Evolutionary conservation across 176 grass and related monocot genomes (phyloP).

Genomic region (Lolium multiflorum): DNA sequence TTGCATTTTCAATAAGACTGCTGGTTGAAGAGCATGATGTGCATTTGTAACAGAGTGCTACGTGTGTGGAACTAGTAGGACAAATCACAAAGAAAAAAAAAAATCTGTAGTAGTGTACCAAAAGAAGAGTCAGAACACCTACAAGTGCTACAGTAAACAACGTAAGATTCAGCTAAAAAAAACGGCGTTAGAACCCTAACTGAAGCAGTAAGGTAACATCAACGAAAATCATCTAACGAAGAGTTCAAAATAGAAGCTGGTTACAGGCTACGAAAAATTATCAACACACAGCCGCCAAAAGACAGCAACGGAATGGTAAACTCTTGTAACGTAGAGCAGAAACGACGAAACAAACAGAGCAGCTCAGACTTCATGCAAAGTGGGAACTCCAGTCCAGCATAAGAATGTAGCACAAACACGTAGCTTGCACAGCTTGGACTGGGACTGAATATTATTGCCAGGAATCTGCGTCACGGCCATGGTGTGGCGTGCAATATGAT

Average conservation of each 20-base stretch:
- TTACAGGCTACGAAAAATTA: neutral
- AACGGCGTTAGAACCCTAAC: neutral
- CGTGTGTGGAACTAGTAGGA: neutral
- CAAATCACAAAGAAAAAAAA: conserved; percentile 5
- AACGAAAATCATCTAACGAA: neutral
- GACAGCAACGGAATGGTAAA: neutral
- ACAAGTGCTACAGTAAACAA: neutral
- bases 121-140: neutral
- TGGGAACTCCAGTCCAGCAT: conserved; percentile 10
- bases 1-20: neutral
- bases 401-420: conserved; percentile 10
- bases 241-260: conserved; percentile 3
- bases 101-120: neutral
- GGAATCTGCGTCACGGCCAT: conserved; percentile 16
- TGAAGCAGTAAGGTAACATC: neutral
- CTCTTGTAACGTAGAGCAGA: conserved; percentile 23
- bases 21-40: conserved; percentile 6
- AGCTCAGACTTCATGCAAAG: conserved; percentile 41
- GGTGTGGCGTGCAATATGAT: neutral
- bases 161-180: too few species aligned
- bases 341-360: conserved; percentile 33
- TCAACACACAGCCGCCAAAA: neutral
- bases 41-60: conserved; percentile 15
- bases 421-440: conserved; percentile 22
- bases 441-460: neutral